These are phyloP conservation scores for Nannizzia gypsea DNA, from an alignment of 2,329 filamentous ascomycete genomes.

Conservation along the genomic window DNA sequence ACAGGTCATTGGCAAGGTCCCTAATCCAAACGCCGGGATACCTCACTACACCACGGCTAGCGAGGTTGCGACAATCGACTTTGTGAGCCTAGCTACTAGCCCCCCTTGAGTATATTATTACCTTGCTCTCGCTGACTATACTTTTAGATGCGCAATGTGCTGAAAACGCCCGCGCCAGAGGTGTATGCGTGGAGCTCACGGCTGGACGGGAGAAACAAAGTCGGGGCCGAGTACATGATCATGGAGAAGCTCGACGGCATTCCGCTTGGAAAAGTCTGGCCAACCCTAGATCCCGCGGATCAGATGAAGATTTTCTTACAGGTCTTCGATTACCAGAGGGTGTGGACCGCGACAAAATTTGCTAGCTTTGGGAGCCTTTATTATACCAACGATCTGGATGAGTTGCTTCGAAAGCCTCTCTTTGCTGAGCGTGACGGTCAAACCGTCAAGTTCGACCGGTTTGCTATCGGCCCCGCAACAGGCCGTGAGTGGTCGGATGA, in stretches of 20 bases:
- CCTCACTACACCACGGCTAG: conserved; percentile 20
- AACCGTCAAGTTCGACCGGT: conserved; percentile 12
- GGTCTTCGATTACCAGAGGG: conserved; percentile 22
- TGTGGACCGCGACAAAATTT: conserved; percentile 24
- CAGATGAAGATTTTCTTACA: conserved; percentile 19
- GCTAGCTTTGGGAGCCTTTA: conserved; percentile 20
- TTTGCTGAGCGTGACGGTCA: background rate
- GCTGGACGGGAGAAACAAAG: conserved; percentile 12
- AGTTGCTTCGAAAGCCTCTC: conserved; percentile 7
- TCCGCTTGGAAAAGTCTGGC: conserved; percentile 22
- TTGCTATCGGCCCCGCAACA: conserved; percentile 28
- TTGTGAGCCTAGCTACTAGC: conserved; percentile 10
- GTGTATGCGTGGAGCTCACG: conserved; percentile 10
- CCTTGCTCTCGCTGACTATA: background rate
- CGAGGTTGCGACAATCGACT: conserved; percentile 30
- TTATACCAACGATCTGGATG: conserved; percentile 11
- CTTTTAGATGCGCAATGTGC: conserved; percentile 2
- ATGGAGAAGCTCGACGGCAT: conserved; percentile 23
- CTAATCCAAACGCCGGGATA: conserved; percentile 11
- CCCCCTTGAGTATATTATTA: too few species aligned
- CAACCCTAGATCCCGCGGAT: conserved; percentile 17
- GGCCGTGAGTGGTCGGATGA: conserved; percentile 24
- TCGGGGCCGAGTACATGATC: conserved; percentile 17
- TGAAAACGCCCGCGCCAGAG: conserved; percentile 5
- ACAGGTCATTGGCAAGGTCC: conserved; percentile 10